A percentile compares a stretch with the other conserved stretches of the same genome.
Conservation (phyloP, 345 rosid genomes). For the Citrus inodora region DNA sequence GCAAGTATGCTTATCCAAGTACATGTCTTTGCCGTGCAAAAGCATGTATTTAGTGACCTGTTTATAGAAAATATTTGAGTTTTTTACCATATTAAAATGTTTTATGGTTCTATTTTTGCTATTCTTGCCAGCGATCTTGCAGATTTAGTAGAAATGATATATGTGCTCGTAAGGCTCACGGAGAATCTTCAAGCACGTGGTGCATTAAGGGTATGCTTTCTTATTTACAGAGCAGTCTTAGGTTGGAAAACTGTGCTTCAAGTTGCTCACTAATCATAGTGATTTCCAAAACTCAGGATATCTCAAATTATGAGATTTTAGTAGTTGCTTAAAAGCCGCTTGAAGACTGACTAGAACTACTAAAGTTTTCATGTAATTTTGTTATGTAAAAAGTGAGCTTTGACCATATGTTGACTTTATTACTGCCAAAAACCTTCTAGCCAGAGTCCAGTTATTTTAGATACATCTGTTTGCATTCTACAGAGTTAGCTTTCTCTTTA, state of each 20-base stretch:
- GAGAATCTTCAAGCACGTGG: constrained; percentile 93
- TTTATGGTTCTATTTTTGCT: constrained; percentile 15
- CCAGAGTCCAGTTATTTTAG: background rate
- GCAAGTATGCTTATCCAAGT: background rate
- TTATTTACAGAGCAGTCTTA: constrained; percentile 7
- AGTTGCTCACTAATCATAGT: background rate
- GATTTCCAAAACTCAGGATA: background rate
- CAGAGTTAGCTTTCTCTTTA: background rate
- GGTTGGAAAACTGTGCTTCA: background rate
- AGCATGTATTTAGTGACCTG: background rate
- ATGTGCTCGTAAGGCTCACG: constrained; percentile 63
- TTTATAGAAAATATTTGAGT: background rate
- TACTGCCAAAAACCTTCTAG: background rate
- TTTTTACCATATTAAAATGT: background rate
- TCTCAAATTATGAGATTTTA: background rate
- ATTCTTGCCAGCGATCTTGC: constrained; percentile 79
- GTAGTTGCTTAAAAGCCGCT: background rate
- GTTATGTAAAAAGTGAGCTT: background rate
- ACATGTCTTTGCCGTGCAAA: background rate
- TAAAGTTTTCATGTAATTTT: background rate
- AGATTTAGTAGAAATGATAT: constrained; percentile 81
- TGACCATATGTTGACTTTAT: background rate
- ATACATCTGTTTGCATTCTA: background rate
- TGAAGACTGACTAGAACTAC: background rate
- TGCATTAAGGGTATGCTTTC: constrained; percentile 71